phyloP scores from a whole-genome alignment of 176 grass and related monocot genomes.

The Carex parvula region DNA sequence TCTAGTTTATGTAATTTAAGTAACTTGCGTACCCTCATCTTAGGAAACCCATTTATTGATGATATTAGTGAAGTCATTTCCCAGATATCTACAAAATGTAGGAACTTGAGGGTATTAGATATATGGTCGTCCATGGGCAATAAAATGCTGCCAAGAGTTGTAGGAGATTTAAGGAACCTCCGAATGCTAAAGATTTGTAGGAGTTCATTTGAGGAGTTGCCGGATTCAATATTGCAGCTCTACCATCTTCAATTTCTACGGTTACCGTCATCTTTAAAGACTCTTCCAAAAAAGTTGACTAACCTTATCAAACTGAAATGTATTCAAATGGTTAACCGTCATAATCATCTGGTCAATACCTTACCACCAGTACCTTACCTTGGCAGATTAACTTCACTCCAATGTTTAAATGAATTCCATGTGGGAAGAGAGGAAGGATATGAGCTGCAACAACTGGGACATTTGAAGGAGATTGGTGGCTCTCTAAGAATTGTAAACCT shows the following conservation, averaged over 20 bases:
- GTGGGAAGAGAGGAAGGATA: not conserved
- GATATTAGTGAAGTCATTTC: too few species aligned
- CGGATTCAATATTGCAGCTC: conserved; percentile 11
- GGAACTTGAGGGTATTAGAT: conserved; percentile 3
- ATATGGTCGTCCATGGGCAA: not conserved
- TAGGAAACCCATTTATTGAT: not conserved
- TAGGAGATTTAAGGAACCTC: conserved; percentile 8
- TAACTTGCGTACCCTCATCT: not conserved
- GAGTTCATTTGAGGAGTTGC: not conserved
- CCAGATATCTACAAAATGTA: not conserved
- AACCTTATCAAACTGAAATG: too few species aligned
- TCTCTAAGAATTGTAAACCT: too few species aligned
- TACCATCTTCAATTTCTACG: not conserved
- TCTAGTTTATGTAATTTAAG: not conserved
- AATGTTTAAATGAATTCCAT: not conserved
- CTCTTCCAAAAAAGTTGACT: too few species aligned
- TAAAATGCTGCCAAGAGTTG: not conserved
- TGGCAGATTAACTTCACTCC: not conserved
- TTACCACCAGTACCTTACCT: not conserved
- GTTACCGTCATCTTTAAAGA: not conserved
- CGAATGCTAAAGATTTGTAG: not conserved
- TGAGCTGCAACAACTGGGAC: too few species aligned
- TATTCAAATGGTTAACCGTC: too few species aligned
- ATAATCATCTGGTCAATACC: too few species aligned
- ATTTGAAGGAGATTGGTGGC: too few species aligned